phyloP scores from a whole-genome alignment of 1,284 basidiomycete genomes.

The Meira nashicola region DNA sequence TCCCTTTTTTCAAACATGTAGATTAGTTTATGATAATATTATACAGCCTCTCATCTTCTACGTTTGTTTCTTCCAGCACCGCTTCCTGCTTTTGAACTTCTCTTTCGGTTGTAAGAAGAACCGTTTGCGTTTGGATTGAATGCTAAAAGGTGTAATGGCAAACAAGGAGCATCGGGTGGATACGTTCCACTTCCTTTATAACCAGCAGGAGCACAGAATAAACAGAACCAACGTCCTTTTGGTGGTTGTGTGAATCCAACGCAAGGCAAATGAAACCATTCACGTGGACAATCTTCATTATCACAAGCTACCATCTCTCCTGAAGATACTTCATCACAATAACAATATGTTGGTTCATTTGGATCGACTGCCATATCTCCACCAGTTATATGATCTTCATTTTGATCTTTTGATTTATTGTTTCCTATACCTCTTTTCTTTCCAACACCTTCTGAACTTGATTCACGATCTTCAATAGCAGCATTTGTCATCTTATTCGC shows the following conservation, averaged over 20 bases:
- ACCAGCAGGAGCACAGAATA: constrained; percentile 37
- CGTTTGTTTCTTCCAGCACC: not conserved
- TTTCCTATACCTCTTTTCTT: not conserved
- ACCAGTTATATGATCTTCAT: not conserved
- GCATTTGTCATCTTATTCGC: not conserved
- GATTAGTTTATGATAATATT: no score
- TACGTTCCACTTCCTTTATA: constrained; percentile 31
- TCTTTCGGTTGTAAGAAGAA: not conserved
- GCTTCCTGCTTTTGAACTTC: not conserved
- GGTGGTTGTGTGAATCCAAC: constrained; percentile 35
- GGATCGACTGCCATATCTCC: constrained; percentile 48
- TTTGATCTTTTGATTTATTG: not conserved
- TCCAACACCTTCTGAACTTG: no score
- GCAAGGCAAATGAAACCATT: constrained; percentile 54
- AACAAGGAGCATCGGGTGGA: constrained; percentile 5
- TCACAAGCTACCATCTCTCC: constrained; percentile 54
- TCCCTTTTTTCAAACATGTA: not conserved
- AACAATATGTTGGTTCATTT: constrained; percentile 58
- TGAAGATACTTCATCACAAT: constrained; percentile 57
- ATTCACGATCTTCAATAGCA: not conserved
- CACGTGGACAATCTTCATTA: constrained; percentile 57
- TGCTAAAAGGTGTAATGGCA: not conserved
- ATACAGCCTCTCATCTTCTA: no score
- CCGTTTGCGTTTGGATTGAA: not conserved
- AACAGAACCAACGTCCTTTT: constrained; percentile 50